Base-by-base conservation (phyloP, 768 basidiomycete species). In the Tubosaeta sp. region DNA sequence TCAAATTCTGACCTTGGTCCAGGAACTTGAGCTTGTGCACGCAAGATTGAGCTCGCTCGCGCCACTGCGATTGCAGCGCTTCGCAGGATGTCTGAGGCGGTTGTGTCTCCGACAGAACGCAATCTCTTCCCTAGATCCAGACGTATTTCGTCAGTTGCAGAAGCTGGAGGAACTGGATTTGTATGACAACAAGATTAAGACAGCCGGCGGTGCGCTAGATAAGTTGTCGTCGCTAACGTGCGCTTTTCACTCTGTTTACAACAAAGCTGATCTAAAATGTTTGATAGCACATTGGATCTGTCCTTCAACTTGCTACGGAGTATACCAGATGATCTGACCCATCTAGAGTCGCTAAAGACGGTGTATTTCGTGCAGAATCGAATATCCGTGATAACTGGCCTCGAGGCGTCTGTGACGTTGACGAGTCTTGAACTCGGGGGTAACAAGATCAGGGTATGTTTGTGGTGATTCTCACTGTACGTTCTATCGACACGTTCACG, bases 321-420 rank as follows among this genome's bases (percentile, higher is more conserved):
- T 22, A 73, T 94, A 35, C 87, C 90, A 1, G 82, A 86, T 38
- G 71, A 76, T 7, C 66, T 94, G 12, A 66, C 75, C 10, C 66
- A 74, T 48, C 76, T 95, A 3, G 72, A 69, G 4, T 77, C 80
- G 4, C 75, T 99, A 29, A 72, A 77, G 32, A 90, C 87, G 0
- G 75, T 94, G 24, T 99, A 94, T 71, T 91, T 99, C 60, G 91
- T 99, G 5, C 96, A 99, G 70, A 97, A 99, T 71, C 88, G 87
- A 69, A 95, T 98, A 61, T 81, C 82, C 14, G 80, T 79, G 55
- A 92, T 99, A 50, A 76, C 76, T 6, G 80, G 83, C 10, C 74
- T 97, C 2, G 75, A 79, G 22, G 70, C 76, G 32, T 66, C 76
- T 14, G 75, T 73, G 19, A 82, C 80, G 0, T 68, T 97, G 53